Conservation (phyloP, 2,329 filamentous ascomycete genomes). For the Colletotrichum lentis region DNA sequence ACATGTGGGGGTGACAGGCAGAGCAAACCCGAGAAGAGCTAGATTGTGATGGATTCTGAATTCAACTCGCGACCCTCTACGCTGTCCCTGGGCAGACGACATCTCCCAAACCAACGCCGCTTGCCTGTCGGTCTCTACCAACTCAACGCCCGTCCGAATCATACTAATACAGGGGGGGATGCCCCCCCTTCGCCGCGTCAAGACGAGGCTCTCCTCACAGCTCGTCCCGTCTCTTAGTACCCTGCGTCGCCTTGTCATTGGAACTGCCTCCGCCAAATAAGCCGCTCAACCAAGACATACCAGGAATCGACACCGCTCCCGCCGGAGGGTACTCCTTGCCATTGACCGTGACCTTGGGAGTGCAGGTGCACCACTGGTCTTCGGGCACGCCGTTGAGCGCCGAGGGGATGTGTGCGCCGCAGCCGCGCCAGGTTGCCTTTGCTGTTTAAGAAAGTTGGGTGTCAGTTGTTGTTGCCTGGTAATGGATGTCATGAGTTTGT, state of each 20-base stretch:
- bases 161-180: constrained; percentile 3
- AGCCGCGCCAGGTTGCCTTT: constrained; percentile 60
- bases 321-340: constrained; percentile 58
- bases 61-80: constrained; percentile 1
- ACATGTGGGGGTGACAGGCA: too few relatives aligned
- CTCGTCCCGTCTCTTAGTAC: constrained; percentile 24
- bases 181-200: too few relatives aligned
- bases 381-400: constrained; percentile 56
- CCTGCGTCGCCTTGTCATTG: constrained; percentile 35
- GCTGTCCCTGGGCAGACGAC: neutral
- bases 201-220: constrained; percentile 1
- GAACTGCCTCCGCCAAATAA: constrained; percentile 26
- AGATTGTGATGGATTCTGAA: neutral
- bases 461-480: neutral
- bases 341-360: constrained; percentile 53
- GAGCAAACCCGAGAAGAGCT: neutral
- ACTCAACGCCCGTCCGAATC: neutral
- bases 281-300: constrained; percentile 49
- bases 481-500: neutral
- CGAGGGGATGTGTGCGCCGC: constrained; percentile 56
- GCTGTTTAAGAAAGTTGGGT: constrained; percentile 44
- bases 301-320: constrained; percentile 51
- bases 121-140: neutral
- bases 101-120: constrained; percentile 8
- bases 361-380: constrained; percentile 58